Percentiles rank a stretch among this genome's conserved stretches.
Conservation (phyloP, 208 protist species). For the Wallacemonas rigidus region DNA sequence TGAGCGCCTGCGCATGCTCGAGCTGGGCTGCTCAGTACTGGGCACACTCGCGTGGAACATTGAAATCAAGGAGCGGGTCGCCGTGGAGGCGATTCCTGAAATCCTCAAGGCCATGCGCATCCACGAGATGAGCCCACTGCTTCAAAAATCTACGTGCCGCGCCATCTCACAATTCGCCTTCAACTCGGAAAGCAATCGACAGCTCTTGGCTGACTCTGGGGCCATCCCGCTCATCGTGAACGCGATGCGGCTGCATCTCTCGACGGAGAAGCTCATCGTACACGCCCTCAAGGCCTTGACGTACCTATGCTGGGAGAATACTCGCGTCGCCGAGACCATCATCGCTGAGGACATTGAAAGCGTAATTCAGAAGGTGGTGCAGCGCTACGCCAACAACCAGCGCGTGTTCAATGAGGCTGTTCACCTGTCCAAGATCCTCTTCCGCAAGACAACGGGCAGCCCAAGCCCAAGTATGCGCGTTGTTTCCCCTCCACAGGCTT, state of each 20-base stretch:
- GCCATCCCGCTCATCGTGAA: constrained; percentile 88
- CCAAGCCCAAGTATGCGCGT: constrained; percentile 55
- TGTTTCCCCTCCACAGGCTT: constrained; percentile 76
- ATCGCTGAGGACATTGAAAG: constrained; percentile 77
- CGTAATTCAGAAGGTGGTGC: constrained; percentile 73
- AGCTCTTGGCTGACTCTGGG: constrained; percentile 78
- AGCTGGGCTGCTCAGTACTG: constrained; percentile 90
- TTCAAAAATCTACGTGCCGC: constrained; percentile 92
- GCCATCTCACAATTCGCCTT: constrained; percentile 93
- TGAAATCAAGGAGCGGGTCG: constrained; percentile 88
- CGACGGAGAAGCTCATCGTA: constrained; percentile 88
- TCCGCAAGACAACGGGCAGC: constrained; percentile 79
- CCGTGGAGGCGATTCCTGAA: constrained; percentile 78
- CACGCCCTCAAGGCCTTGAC: constrained; percentile 92
- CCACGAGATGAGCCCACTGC: constrained; percentile 73
- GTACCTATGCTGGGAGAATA: constrained; percentile 93
- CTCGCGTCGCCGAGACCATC: constrained; percentile 84
- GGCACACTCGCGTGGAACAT: constrained; percentile 92
- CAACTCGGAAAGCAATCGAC: constrained; percentile 90
- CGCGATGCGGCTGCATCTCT: constrained; percentile 81
- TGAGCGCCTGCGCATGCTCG: constrained; percentile 88
- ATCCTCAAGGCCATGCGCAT: constrained; percentile 87
- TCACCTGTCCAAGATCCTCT: constrained; percentile 90
- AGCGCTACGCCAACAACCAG: constrained; percentile 61
- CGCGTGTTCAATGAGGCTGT: constrained; percentile 86